phyloP scores from a whole-genome alignment of 148 eudicot species.

The Amaranthus palmeri region DNA sequence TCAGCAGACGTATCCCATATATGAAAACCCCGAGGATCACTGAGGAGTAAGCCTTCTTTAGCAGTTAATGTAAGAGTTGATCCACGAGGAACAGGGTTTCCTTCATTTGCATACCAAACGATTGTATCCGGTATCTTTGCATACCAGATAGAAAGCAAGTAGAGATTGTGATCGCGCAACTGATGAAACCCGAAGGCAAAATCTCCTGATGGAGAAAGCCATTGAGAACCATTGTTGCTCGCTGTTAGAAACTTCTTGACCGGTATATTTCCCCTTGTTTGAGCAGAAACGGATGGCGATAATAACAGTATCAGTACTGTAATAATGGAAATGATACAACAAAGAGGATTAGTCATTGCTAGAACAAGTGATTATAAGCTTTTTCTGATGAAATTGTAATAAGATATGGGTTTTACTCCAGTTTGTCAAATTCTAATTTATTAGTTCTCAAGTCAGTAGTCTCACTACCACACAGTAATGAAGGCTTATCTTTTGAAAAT shows the following conservation, averaged over 20 bases:
- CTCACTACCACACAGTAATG: too few relatives aligned
- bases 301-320: constrained; percentile 8
- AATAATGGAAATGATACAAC: constrained; percentile 1
- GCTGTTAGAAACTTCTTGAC: constrained; percentile 29
- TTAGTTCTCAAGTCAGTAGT: too few relatives aligned
- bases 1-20: constrained; percentile 25
- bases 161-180: constrained; percentile 19
- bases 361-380: neutral
- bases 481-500: too few relatives aligned
- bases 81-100: constrained; percentile 23
- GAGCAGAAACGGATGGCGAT: constrained; percentile 19
- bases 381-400: too few relatives aligned
- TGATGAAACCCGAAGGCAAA: constrained; percentile 42
- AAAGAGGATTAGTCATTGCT: neutral
- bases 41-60: constrained; percentile 35
- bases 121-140: constrained; percentile 43
- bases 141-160: constrained; percentile 45
- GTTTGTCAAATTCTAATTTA: too few relatives aligned
- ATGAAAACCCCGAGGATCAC: constrained; percentile 28
- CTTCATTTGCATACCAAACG: constrained; percentile 38
- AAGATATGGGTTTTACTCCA: too few relatives aligned
- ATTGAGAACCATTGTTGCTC: constrained; percentile 16
- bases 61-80: constrained; percentile 32
- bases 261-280: constrained; percentile 22
- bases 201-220: constrained; percentile 49